These are phyloP conservation scores for Musa acuminata DNA, from an alignment of 176 grass and related monocot genomes.

Conservation along the genomic window DNA sequence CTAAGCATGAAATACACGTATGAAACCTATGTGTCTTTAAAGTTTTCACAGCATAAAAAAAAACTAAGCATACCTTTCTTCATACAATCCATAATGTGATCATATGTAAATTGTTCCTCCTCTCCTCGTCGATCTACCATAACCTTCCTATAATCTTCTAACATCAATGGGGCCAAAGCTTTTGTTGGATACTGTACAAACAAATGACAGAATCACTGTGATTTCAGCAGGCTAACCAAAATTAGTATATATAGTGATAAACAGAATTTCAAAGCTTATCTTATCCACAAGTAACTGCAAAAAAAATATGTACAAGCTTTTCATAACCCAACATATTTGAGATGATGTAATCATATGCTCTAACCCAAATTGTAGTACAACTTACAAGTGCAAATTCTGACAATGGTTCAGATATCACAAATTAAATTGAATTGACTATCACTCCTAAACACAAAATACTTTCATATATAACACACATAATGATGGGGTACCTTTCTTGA, in stretches of 20 bases:
- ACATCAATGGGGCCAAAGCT: constrained; percentile 91
- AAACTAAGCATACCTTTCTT: constrained; percentile 58
- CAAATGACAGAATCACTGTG: constrained; percentile 8
- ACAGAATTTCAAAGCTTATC: neutral
- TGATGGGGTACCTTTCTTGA: neutral
- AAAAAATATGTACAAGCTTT: neutral
- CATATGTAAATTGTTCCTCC: constrained; percentile 62
- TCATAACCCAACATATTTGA: neutral
- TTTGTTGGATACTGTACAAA: constrained; percentile 87
- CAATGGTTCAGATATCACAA: neutral
- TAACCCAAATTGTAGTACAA: neutral
- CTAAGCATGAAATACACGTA: neutral
- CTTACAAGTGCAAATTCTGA: neutral
- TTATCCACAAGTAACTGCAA: neutral
- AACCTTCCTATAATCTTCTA: constrained; percentile 88
- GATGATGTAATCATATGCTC: too few relatives aligned
- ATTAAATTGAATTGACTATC: neutral
- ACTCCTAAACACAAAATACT: neutral
- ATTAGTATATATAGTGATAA: neutral
- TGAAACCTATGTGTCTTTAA: neutral
- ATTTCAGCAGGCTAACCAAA: neutral
- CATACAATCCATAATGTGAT: constrained; percentile 71
- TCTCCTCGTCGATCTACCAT: constrained; percentile 68
- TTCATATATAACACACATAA: neutral
- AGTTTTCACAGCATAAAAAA: neutral